A percentile compares a stretch with the other conserved stretches of the same genome.
Evolutionary conservation across 257 asterid genomes (phyloP).

Genomic region (Fraxinus excelsior): DNA sequence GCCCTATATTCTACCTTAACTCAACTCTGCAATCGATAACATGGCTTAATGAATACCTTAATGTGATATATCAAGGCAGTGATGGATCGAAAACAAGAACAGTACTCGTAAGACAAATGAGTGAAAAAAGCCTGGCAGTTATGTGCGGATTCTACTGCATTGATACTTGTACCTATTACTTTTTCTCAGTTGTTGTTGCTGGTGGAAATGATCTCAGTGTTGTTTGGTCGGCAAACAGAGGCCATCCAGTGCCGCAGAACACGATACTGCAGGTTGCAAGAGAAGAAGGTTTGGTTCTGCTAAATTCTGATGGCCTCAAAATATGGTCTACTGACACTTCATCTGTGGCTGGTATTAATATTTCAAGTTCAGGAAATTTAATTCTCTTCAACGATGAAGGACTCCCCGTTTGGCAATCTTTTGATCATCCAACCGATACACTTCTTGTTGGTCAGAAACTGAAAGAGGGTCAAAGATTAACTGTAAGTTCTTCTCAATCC

Average conservation of each 20-base stretch:
- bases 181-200: not conserved
- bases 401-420: not conserved
- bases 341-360: not conserved
- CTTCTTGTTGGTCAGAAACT: constrained; percentile 3
- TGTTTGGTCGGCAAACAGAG: not conserved
- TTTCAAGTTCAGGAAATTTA: not conserved
- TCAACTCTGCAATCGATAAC: not conserved
- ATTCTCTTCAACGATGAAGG: not conserved
- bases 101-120: not conserved
- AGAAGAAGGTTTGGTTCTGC: not conserved
- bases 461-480: not conserved
- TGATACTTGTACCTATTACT: not conserved
- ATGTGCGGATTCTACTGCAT: not conserved
- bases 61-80: not conserved
- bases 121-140: not conserved
- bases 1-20: not conserved
- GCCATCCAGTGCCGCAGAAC: not conserved
- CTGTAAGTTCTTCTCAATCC: not conserved
- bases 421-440: constrained; percentile 1
- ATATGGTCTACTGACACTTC: not conserved
- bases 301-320: not conserved
- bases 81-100: not conserved
- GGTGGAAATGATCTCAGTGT: not conserved
- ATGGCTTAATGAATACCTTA: not conserved
- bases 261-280: not conserved